phyloP scores from a whole-genome alignment of 1,284 basidiomycete species.

The Trichosporon coremiiforme region DNA sequence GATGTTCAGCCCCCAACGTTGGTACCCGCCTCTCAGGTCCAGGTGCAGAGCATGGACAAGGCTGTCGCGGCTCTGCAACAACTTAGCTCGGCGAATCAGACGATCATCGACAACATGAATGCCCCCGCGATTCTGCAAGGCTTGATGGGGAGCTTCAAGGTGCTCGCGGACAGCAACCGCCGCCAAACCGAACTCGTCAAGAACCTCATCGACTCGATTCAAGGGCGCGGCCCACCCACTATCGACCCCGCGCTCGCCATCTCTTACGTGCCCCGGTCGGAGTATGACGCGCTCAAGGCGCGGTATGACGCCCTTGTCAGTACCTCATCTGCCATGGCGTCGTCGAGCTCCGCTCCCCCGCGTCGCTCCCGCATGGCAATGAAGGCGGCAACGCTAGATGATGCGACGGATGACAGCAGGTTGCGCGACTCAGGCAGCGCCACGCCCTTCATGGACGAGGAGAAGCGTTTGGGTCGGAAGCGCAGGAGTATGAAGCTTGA shows the following conservation, averaged over 20 bases:
- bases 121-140: conserved; percentile 37
- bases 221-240: conserved; percentile 33
- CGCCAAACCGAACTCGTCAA: conserved; percentile 43
- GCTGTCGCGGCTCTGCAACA: conserved; percentile 36
- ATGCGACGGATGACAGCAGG: conserved; percentile 21
- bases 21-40: conserved; percentile 30
- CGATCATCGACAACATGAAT: conserved; percentile 43
- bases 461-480: conserved; percentile 36
- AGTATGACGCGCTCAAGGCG: conserved; percentile 48
- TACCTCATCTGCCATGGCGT: conserved; percentile 23
- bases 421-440: conserved; percentile 22
- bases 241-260: conserved; percentile 38
- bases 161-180: conserved; percentile 41
- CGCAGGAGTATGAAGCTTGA: conserved; percentile 52
- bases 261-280: conserved; percentile 37
- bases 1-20: conserved; percentile 24
- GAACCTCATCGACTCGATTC: conserved; percentile 32
- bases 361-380: conserved; percentile 23
- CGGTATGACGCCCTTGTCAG: conserved; percentile 42
- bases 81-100: conserved; percentile 34
- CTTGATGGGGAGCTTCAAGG: conserved; percentile 40
- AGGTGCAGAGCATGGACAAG: conserved; percentile 34
- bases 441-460: conserved; percentile 29
- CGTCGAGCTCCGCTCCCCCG: conserved; percentile 11
- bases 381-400: conserved; percentile 21